Base-by-base conservation (phyloP, 805 yeast species). In the Yarrowia sp. region DNA sequence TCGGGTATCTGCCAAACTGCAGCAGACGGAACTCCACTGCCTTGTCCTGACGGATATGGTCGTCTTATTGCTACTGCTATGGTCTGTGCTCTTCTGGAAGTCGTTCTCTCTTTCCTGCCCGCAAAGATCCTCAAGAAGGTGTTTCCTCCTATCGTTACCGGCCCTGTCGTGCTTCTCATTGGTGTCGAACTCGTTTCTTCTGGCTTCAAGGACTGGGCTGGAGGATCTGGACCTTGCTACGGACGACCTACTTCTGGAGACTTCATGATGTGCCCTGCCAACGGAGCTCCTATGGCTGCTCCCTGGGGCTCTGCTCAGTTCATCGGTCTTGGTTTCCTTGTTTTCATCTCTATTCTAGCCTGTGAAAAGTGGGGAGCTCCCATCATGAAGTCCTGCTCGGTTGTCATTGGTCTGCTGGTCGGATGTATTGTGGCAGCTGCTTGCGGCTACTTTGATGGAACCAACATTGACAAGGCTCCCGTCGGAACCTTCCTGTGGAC, bases 371-470 rank as follows among this genome's bases (percentile, higher is more conserved):
- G 90, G 85, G 98, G 98, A 36, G 87, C 97, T 19, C 98, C 98
- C 69, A 89, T 92, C 75, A 90, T 92, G 95, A 91, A 90, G 77
- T 90, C 97, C 1, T 92, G 97, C 84, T 95, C 97, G 1, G 97
- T 92, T 63, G 90, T 92, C 73, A 80, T 88, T 46, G 97, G 97
- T 48, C 82, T 92, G 70, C 79, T 92, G 41, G 87, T 91, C 49
- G 97, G 97, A 46, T 92, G 97, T 81, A 90, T 92, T 70, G 95
- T 92, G 65, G 97, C 95, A 48, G 97, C 97, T 70, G 97, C 94
- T 9, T 85, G 90, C 77, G 93, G 93, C 38, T 92, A 92, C 81
- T 92, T 92, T 76, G 83, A 84, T 71, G 79, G 82, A 65, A 74
- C 82, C 3, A 74, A 80, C 26, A 89, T 92, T 72, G 84, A 84